phyloP scores from a whole-genome alignment of 768 basidiomycete genomes.

The Favolaschia claudopus region DNA sequence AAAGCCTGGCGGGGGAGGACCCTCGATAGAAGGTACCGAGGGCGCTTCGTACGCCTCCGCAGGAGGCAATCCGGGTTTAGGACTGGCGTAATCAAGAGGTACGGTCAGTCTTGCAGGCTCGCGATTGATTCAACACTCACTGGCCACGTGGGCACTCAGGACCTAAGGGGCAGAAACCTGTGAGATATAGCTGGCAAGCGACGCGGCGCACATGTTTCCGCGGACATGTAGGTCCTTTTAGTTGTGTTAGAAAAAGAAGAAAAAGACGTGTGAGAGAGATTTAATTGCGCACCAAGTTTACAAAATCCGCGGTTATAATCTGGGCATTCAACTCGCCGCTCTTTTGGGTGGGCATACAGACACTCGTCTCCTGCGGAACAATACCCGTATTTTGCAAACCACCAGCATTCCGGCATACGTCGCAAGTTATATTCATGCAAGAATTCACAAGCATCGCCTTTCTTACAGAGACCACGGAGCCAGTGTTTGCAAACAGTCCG shows the following conservation, averaged over 20 bases:
- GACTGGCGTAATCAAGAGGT: constrained; percentile 53
- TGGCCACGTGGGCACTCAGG: constrained; percentile 89
- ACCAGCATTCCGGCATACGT: constrained; percentile 99
- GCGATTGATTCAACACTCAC: constrained; percentile 56
- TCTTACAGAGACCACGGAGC: constrained; percentile 97
- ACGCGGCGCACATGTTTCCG: constrained; percentile 93
- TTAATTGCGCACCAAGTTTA: constrained; percentile 75
- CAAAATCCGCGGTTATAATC: constrained; percentile 98
- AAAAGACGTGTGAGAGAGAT: not conserved
- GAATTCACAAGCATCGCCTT: constrained; percentile 97
- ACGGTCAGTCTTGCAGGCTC: constrained; percentile 11
- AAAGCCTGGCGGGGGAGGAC: constrained; percentile 90
- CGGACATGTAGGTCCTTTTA: constrained; percentile 82
- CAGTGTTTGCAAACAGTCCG: constrained; percentile 99
- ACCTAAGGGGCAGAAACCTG: constrained; percentile 93
- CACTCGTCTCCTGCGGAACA: constrained; percentile 98
- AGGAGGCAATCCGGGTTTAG: constrained; percentile 76
- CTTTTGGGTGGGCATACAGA: constrained; percentile 94
- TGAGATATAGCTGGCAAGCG: constrained; percentile 88
- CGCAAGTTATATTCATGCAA: constrained; percentile 98
- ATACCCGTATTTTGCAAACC: constrained; percentile 98
- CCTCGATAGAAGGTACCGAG: constrained; percentile 78
- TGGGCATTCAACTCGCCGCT: constrained; percentile 90
- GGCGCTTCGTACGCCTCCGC: constrained; percentile 81
- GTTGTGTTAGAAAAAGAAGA: constrained; percentile 5